Conservation (phyloP, 1,139 yeast species). For the Blastobotrys arbuscula region DNA sequence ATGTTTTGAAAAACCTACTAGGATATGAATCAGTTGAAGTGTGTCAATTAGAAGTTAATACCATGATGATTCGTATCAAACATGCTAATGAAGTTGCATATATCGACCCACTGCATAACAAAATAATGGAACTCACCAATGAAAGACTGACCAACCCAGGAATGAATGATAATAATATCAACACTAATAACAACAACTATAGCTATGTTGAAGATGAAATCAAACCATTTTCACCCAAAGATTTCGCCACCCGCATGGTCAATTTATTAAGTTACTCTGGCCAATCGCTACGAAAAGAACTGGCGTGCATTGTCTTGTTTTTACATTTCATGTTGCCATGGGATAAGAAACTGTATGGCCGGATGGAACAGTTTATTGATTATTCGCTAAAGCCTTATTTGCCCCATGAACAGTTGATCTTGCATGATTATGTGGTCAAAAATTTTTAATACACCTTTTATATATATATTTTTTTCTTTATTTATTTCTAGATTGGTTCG, state of each 20-base stretch:
- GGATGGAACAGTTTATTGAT: background rate
- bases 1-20: background rate
- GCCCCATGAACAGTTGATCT: background rate
- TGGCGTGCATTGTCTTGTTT: constrained; percentile 4
- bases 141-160: background rate
- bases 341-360: background rate
- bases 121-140: background rate
- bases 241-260: background rate
- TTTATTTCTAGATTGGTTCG: too few relatives aligned
- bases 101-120: constrained; percentile 1
- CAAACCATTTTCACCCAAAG: constrained; percentile 1
- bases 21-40: background rate
- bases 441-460: background rate
- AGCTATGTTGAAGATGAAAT: background rate
- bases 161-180: too few relatives aligned
- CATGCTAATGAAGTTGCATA: background rate
- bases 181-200: too few relatives aligned
- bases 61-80: background rate
- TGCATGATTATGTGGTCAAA: background rate
- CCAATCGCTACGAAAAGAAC: constrained; percentile 2
- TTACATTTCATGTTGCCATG: background rate
- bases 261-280: background rate
- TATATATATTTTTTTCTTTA: background rate
- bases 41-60: background rate
- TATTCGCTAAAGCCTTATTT: background rate